Evolutionary conservation across 2,329 filamentous ascomycete species (phyloP).

Genomic region (Colletotrichum noveboracense): DNA sequence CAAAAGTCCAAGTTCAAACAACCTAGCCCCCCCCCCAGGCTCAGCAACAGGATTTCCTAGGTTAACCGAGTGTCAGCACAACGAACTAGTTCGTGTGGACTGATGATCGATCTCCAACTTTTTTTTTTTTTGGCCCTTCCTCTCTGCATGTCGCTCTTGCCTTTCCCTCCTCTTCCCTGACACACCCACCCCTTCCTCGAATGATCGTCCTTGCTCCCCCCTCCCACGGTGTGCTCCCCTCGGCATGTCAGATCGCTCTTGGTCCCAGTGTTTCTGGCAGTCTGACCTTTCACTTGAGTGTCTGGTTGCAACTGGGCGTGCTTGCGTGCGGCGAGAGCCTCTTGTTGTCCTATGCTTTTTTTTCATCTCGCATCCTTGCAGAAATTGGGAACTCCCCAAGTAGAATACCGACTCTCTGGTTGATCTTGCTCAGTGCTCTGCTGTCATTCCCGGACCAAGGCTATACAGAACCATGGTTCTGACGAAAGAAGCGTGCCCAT

Average conservation of each 20-base stretch:
- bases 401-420: neutral
- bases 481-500: neutral
- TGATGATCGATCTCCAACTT: neutral
- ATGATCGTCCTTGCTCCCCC: neutral
- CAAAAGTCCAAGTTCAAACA: neutral
- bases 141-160: neutral
- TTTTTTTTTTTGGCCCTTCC: neutral
- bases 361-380: conserved; percentile 11
- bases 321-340: conserved; percentile 1
- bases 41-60: neutral
- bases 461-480: neutral
- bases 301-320: neutral
- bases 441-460: neutral
- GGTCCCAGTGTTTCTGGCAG: conserved; percentile 3
- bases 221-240: neutral
- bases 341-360: conserved; percentile 8
- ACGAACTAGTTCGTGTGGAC: conserved; percentile 1
- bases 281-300: neutral
- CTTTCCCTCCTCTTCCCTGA: neutral
- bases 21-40: neutral
- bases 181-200: neutral
- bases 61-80: neutral
- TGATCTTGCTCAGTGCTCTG: neutral
- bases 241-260: conserved; percentile 2
- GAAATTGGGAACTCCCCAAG: neutral